phyloP scores from a whole-genome alignment of 345 rosid species.

The Pseudoturritis turrita region DNA sequence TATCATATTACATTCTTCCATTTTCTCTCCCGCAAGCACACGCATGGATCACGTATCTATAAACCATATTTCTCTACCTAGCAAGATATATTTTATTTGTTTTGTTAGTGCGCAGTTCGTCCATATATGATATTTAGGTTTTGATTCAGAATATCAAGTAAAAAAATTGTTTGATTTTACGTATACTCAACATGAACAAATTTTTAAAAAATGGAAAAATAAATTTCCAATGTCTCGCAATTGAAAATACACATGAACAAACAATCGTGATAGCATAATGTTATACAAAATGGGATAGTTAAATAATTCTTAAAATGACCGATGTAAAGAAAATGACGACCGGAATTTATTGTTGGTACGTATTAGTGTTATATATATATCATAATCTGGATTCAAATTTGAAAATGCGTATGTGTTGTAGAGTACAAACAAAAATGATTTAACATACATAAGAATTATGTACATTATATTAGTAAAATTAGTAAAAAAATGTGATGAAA shows the following conservation, averaged over 20 bases:
- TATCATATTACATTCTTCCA: constrained; percentile 1
- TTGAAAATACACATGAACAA: not conserved
- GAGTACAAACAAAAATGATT: not conserved
- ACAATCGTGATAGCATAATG: not conserved
- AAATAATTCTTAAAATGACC: too few relatives aligned
- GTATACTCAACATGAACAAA: not conserved
- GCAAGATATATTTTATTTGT: not conserved
- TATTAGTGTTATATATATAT: too few relatives aligned
- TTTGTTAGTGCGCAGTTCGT: not conserved
- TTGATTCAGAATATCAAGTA: not conserved
- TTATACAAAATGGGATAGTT: not conserved
- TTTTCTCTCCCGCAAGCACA: not conserved
- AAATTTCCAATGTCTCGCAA: not conserved
- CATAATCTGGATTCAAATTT: not conserved
- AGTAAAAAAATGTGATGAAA: not conserved
- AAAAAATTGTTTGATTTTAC: not conserved
- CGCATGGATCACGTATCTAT: not conserved
- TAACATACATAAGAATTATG: not conserved
- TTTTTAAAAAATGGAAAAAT: not conserved
- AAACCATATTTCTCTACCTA: not conserved
- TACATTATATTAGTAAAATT: not conserved
- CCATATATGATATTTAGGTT: not conserved
- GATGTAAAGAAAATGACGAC: not conserved
- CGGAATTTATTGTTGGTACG: not conserved
- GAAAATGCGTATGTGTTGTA: not conserved